Conservation (phyloP, 148 eudicot genomes). For the Dianthus caryophyllus region DNA sequence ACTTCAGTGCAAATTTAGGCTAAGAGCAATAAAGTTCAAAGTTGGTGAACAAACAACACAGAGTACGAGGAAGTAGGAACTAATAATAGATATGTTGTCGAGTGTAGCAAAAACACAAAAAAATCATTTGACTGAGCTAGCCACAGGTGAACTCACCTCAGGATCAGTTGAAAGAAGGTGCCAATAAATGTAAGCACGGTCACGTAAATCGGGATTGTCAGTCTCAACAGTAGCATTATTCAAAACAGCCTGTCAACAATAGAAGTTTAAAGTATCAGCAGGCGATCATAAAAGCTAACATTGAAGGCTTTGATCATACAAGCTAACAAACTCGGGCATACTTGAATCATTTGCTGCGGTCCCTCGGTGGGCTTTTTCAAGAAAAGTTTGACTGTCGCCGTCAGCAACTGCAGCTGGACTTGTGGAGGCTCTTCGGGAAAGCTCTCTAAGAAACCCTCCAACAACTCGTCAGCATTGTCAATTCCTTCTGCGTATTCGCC, state of each 20-base stretch:
- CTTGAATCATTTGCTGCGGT: constrained; percentile 99
- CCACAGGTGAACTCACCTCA: constrained; percentile 54
- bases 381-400: constrained; percentile 92
- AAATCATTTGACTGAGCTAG: background rate
- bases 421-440: constrained; percentile 97
- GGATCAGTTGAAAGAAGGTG: constrained; percentile 99
- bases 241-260: constrained; percentile 69
- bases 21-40: background rate
- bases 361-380: constrained; percentile 99
- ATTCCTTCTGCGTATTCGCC: constrained; percentile 99
- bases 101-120: background rate
- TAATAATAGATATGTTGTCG: background rate
- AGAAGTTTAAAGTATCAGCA: constrained; percentile 8
- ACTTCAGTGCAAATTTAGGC: background rate
- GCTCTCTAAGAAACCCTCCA: constrained; percentile 91
- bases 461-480: constrained; percentile 97
- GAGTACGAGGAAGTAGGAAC: background rate
- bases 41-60: background rate
- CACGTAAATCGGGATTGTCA: constrained; percentile 95
- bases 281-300: constrained; percentile 7
- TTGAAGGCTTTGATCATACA: too few relatives aligned
- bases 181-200: constrained; percentile 98
- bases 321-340: too few relatives aligned
- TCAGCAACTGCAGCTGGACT: constrained; percentile 92
- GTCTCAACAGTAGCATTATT: constrained; percentile 99